These are phyloP conservation scores for Fusarium lyarnte DNA, from an alignment of 2,329 filamentous ascomycete species.

Conservation along the genomic window DNA sequence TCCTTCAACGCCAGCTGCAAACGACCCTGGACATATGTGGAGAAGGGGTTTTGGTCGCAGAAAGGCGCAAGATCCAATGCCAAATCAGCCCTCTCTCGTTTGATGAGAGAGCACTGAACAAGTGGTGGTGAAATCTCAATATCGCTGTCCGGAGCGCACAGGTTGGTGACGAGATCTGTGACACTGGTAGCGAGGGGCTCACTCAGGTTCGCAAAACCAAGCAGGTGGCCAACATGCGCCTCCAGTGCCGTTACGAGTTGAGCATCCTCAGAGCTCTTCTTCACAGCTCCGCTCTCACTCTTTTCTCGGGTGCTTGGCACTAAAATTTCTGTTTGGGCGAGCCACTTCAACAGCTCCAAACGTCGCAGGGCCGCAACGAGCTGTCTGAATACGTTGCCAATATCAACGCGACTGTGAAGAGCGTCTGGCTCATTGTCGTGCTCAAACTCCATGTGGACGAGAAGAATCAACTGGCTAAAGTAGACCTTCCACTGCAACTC, in stretches of 20 bases:
- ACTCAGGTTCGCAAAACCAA: slow-evolving; percentile 65
- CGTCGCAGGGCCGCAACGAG: slow-evolving; percentile 77
- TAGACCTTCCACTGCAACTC: slow-evolving; percentile 77
- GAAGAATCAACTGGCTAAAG: slow-evolving; percentile 82
- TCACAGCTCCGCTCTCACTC: slow-evolving; percentile 47
- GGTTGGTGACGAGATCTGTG: slow-evolving; percentile 73
- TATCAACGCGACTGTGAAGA: slow-evolving; percentile 67
- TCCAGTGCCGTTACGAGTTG: slow-evolving; percentile 68
- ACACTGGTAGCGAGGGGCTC: slow-evolving; percentile 67
- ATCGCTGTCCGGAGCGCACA: slow-evolving; percentile 72
- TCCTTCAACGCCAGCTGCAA: slow-evolving; percentile 79
- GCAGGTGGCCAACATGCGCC: slow-evolving; percentile 68
- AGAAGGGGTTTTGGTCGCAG: slow-evolving; percentile 67
- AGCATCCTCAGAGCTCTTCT: slow-evolving; percentile 56
- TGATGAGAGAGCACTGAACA: slow-evolving; percentile 70
- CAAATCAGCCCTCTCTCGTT: slow-evolving; percentile 67
- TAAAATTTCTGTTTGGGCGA: slow-evolving; percentile 67
- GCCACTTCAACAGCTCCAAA: slow-evolving; percentile 78
- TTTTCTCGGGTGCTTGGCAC: slow-evolving; percentile 57
- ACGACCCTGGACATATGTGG: slow-evolving; percentile 85
- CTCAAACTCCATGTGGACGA: slow-evolving; percentile 88
- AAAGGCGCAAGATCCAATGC: slow-evolving; percentile 67
- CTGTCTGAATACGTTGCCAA: slow-evolving; percentile 74
- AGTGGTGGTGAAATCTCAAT: slow-evolving; percentile 70
- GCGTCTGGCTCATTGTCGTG: slow-evolving; percentile 77